These are phyloP conservation scores for Hydnomerulius pinastri DNA, from an alignment of 768 basidiomycete species.

Conservation along the genomic window DNA sequence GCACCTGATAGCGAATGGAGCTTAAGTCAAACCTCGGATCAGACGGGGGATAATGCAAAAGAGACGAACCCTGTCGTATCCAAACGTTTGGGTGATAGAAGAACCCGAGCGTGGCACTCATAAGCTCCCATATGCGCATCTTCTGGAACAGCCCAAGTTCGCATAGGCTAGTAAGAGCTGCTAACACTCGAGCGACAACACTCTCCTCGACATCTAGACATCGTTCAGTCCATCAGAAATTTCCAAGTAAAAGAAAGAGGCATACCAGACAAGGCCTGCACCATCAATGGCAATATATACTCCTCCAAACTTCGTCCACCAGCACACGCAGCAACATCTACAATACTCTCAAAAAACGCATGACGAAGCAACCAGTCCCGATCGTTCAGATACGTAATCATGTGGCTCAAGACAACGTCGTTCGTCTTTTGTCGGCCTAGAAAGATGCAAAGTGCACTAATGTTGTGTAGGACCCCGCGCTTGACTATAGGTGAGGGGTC, in stretches of 20 bases:
- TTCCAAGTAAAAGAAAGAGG: not conserved
- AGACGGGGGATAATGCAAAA: not conserved
- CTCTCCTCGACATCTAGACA: conserved; percentile 88
- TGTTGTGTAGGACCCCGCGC: conserved; percentile 83
- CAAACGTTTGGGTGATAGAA: conserved; percentile 94
- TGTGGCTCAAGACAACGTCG: conserved; percentile 87
- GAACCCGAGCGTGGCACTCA: conserved; percentile 85
- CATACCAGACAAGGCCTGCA: conserved; percentile 90
- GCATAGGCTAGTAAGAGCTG: conserved; percentile 83
- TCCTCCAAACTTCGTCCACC: conserved; percentile 91
- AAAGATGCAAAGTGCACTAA: conserved; percentile 90
- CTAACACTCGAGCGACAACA: conserved; percentile 89
- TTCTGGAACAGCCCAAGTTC: conserved; percentile 90
- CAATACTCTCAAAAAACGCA: conserved; percentile 94
- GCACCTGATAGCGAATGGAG: conserved; percentile 58
- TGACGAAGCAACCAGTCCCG: conserved; percentile 89
- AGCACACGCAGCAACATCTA: conserved; percentile 93
- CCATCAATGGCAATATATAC: conserved; percentile 95
- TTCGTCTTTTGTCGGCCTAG: conserved; percentile 91
- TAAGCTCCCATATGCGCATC: conserved; percentile 96
- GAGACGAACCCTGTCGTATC: conserved; percentile 83
- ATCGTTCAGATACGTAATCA: conserved; percentile 86
- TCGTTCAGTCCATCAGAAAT: conserved; percentile 7
- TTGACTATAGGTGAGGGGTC: conserved; percentile 90
- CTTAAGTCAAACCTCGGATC: not conserved